Evolutionary conservation across 2,329 filamentous ascomycete genomes (phyloP), one percentile per base, ranked within the genome.

Genomic region (Aspergillus transmontanensis): DNA sequence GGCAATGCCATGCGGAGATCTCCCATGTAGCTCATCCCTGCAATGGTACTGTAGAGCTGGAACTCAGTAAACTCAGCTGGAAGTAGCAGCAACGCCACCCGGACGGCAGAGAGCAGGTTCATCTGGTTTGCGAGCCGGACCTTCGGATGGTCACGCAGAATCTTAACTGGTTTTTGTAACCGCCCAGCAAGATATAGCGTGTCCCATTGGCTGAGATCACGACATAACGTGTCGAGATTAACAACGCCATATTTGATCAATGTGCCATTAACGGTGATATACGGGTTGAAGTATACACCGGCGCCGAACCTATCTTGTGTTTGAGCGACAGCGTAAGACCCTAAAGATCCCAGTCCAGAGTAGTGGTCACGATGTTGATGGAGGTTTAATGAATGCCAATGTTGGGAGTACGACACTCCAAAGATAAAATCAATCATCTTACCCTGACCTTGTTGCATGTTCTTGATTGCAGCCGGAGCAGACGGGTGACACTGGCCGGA

Each of bases 381-480:
- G 21, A 99, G 83, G 73, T 99, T 99, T 64, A 99, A 84, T 39
- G 91, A 94, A 80, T 99, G 95, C 92, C 94, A 99, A 80, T 99
- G 95, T 75, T 99, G 91, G 1, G 91, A 93, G 77, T 96, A 92
- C 1, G 92, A 92, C 12, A 98, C 94, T 30, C 94, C 95, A 75
- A 99, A 95, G 69, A 99, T 96, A 76, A 99, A 97, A 79, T 99
- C 95, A 67, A 99, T 96, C 89, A 98, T 96, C 81, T 97, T 97
- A 14, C 93, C 93, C 1, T 89, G 89, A 34, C 92, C 92, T 71
- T 92, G 89, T 78, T 98, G 94, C 69, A 93, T 91, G 69, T 93
- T 92, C 68, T 90, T 84, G 9, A 98, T 89, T 1, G 92, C 92
- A 58, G 88, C 84, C 1, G 93, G 92, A 1, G 94, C 89, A 65